phyloP scores from a whole-genome alignment of 1,284 basidiomycete genomes.

The Vanrija sp. region DNA sequence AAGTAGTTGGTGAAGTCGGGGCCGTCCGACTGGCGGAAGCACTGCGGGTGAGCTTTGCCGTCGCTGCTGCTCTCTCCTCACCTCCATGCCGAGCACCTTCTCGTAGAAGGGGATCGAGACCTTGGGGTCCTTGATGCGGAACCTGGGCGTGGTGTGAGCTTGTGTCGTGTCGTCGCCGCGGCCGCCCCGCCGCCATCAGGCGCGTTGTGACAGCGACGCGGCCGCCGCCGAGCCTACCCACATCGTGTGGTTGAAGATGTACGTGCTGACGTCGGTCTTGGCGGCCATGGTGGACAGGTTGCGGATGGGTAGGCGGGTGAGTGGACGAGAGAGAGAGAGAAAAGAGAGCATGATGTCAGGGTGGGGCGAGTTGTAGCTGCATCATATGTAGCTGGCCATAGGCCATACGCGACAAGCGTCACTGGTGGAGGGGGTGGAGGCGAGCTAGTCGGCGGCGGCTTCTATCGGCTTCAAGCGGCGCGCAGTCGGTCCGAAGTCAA shows the following conservation, averaged over 20 bases:
- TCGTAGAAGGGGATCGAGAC: conserved; percentile 66
- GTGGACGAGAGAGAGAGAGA: not conserved
- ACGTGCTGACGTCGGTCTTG: conserved; percentile 31
- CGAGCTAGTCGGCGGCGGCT: too few relatives aligned
- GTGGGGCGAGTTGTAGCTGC: too few relatives aligned
- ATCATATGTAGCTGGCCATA: too few relatives aligned
- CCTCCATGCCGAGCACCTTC: conserved; percentile 80
- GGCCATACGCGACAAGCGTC: too few relatives aligned
- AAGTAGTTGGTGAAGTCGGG: conserved; percentile 50
- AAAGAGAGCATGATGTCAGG: too few relatives aligned
- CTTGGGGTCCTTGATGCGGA: conserved; percentile 84
- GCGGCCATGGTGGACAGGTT: conserved; percentile 25
- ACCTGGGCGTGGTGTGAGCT: conserved; percentile 53
- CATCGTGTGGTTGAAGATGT: conserved; percentile 70
- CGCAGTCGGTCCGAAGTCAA: too few relatives aligned
- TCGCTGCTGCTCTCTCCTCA: conserved; percentile 4
- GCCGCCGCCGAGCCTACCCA: conserved; percentile 1
- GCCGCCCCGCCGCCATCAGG: too few relatives aligned
- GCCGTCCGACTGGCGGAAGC: conserved; percentile 42
- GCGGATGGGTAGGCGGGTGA: not conserved
- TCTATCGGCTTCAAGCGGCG: too few relatives aligned
- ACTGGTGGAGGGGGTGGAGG: too few relatives aligned
- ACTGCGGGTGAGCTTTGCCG: conserved; percentile 1
- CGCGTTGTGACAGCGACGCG: too few relatives aligned
- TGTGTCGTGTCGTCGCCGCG: too few relatives aligned